Evolutionary conservation across 2,329 filamentous ascomycete genomes (phyloP).

Genomic region (Colletotrichum tofieldiae): DNA sequence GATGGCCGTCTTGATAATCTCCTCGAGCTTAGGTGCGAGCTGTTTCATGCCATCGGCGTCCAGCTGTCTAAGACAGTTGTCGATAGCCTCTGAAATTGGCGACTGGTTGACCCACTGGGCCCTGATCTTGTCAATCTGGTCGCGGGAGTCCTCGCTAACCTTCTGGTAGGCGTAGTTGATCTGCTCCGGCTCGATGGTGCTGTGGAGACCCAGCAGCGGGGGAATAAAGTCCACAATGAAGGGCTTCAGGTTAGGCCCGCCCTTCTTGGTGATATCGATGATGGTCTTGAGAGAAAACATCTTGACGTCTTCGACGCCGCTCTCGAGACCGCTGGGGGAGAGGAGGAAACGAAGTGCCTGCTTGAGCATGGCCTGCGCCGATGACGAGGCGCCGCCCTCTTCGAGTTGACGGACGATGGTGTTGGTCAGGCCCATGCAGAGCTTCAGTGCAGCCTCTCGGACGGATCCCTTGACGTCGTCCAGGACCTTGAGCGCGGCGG

Average conservation of each 20-base stretch:
- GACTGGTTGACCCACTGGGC: constrained; percentile 86
- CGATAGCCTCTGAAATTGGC: constrained; percentile 93
- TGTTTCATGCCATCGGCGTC: constrained; percentile 84
- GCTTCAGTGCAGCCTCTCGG: constrained; percentile 81
- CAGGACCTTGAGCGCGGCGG: constrained; percentile 87
- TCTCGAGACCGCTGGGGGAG: constrained; percentile 91
- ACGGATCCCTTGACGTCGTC: constrained; percentile 98
- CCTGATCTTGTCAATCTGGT: constrained; percentile 91
- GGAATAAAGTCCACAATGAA: constrained; percentile 88
- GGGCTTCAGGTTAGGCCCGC: constrained; percentile 82
- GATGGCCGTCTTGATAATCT: constrained; percentile 86
- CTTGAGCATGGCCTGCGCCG: constrained; percentile 84
- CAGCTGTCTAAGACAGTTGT: constrained; percentile 87
- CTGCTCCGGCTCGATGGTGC: constrained; percentile 88
- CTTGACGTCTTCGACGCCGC: constrained; percentile 89
- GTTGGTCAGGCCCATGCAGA: constrained; percentile 89
- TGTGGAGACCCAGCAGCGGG: constrained; percentile 85
- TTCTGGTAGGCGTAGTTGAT: constrained; percentile 96
- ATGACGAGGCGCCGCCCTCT: constrained; percentile 79
- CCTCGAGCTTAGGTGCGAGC: constrained; percentile 80
- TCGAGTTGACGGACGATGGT: constrained; percentile 89
- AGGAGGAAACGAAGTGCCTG: constrained; percentile 92
- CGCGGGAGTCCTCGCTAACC: constrained; percentile 87
- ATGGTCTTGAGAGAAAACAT: constrained; percentile 87
- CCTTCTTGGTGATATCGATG: constrained; percentile 91